Percentiles rank a stretch among this genome's conserved stretches.
These are phyloP conservation scores for Andrographis paniculata DNA, from an alignment of 305 asterid species.

Conservation along the genomic window DNA sequence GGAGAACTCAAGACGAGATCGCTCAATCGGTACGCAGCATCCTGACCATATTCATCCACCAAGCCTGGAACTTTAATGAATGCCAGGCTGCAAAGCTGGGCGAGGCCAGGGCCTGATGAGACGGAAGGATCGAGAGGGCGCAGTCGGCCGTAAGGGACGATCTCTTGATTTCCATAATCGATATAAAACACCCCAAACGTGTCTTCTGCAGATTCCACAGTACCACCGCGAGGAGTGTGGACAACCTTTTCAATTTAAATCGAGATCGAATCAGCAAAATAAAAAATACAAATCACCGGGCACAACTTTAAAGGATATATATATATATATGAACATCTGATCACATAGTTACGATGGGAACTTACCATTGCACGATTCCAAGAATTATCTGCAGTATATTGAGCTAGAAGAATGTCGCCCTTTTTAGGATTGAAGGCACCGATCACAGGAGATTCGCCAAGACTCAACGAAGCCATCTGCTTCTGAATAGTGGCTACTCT, in stretches of 20 bases:
- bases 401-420: constrained; percentile 88
- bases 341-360: neutral
- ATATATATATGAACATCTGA: no score
- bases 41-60: constrained; percentile 91
- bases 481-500: constrained; percentile 74
- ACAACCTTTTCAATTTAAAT: constrained; percentile 46
- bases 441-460: constrained; percentile 76
- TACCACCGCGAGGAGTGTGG: constrained; percentile 67
- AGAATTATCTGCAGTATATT: constrained; percentile 82
- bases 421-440: constrained; percentile 86
- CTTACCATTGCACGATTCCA: constrained; percentile 99
- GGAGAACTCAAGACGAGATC: constrained; percentile 60
- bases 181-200: constrained; percentile 88
- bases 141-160: constrained; percentile 54
- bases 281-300: no score
- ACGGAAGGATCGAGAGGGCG: constrained; percentile 79
- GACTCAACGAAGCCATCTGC: constrained; percentile 70
- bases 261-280: no score
- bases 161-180: constrained; percentile 94
- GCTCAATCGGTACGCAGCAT: constrained; percentile 64
- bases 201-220: constrained; percentile 62
- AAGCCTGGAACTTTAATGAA: constrained; percentile 64
- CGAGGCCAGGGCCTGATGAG: constrained; percentile 70
- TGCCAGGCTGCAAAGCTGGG: constrained; percentile 90
- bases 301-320: no score